Base-by-base conservation (phyloP, 129 eudicot species). In the Tagetes erecta region DNA sequence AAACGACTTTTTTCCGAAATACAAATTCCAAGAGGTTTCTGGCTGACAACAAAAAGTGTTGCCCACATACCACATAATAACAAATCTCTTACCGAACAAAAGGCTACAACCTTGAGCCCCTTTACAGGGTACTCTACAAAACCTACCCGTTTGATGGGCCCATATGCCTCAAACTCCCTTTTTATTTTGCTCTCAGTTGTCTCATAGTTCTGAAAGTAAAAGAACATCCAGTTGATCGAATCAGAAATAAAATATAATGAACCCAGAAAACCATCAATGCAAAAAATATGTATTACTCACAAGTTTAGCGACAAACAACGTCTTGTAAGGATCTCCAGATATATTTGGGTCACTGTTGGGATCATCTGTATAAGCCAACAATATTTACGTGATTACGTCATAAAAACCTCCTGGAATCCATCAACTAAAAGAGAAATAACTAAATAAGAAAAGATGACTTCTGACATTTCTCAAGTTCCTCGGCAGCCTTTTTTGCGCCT, bases 111-210 rank as follows among this genome's bases (percentile, higher is more conserved):
- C 91, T 84, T 77, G 84, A 86, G 88, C 83, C 90, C 95, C 76
- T 72, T 78, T 42, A 58, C 73, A 81, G 84, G 87, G 82, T 73
- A 84, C 89, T 88, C 86, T 68, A 68, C 56, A 81, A 83, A 72
- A 95, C 99, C 96, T 95, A 95, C 99, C 99, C 96, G 94, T 84
- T 95, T 95, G 81, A 95, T 95, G 56, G 99, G 94, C 27, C 99
- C 99, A 81, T 95, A 95, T 55, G 99, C 92, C 92, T 95, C 99
- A 85, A 95, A 95, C 92, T 95, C 99, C 88, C 99, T 88, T 91
- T 91, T 95, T 73, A 95, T 77, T 83, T 90, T 89, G 94, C 99
- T 87, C 86, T 95, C 99, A 5, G 99, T 88, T 75, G 97, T 95
- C 90, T 95, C 97, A 57, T 91, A 91, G 68, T 87, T 95, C 97